Evolutionary conservation across 1,284 basidiomycete species (phyloP), one percentile per base, ranked within the genome.

Genomic region (Kalmanozyma brasiliensis): DNA sequence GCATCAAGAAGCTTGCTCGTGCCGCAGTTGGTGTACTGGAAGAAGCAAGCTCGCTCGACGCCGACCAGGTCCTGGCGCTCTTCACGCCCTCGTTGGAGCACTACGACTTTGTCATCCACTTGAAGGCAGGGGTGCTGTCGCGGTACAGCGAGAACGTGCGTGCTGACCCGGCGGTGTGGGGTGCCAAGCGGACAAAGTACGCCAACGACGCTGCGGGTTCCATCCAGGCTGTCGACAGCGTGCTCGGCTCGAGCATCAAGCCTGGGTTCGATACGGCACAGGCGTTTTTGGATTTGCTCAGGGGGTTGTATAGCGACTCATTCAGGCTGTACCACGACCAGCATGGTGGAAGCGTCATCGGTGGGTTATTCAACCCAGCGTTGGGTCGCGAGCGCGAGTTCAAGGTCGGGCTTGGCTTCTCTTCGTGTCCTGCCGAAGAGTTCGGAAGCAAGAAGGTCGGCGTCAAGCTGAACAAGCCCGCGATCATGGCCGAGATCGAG

Each of bases 291-390:
- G 77, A 85, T 29, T 90, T 80, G 43, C 58, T 79, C 8, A 22
- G 93, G 89, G 84, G 86, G n/a, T 83, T 88, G 5, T 96, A 92
- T 82, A 85, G 87, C 8, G 90, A 93, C 73, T 89, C 89, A 0
- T 86, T 92, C 70, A 87, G 91, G 49, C 86, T 96, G 46, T 98
- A 98, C 85, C 88, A 89, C 77, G 95, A 98, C 76, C 84, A 86
- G 0, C 86, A 89, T 33, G 96, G 96, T 14, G 94, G 95, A 0
- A 57, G 51, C 20, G 84, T 86, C 8, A 89, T 95, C 49, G 94
- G 92, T 8, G 89, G 87, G 0, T 87, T 97, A 1, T 98, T 93
- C 91, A 92, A 96, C 76, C 90, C 91, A 0, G 49, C 79, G 9
- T 85, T 87, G 23, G 70, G 77, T 11, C 76, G 81, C 44, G 77